These are phyloP conservation scores for Arachnomyces sp. DNA, from an alignment of 2,329 filamentous ascomycete genomes.

Conservation along the genomic window DNA sequence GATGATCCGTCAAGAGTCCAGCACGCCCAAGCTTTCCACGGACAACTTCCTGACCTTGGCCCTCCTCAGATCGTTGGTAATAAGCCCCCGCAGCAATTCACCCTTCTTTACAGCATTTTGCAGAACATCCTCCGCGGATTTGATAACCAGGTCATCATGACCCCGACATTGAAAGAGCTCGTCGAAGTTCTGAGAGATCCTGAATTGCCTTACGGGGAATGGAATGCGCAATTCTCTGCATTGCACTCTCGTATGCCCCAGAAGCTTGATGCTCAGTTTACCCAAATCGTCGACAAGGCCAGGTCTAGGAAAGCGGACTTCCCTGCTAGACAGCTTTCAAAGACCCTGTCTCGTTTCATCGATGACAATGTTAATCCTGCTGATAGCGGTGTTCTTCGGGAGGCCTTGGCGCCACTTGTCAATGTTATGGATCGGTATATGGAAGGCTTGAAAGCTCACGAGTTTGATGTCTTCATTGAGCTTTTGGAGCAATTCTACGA, in stretches of 20 bases:
- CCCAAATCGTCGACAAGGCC: constrained; percentile 77
- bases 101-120: constrained; percentile 67
- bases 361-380: constrained; percentile 70
- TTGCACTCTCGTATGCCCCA: constrained; percentile 96
- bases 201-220: constrained; percentile 92
- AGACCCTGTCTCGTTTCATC: constrained; percentile 79
- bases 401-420: constrained; percentile 66
- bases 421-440: constrained; percentile 71
- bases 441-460: constrained; percentile 84
- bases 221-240: constrained; percentile 90
- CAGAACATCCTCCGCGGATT: constrained; percentile 85
- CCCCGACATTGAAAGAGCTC: constrained; percentile 72
- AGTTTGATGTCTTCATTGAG: constrained; percentile 71
- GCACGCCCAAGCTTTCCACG: constrained; percentile 88
- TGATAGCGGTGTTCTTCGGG: constrained; percentile 67
- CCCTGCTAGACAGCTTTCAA: constrained; percentile 77
- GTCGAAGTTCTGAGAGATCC: constrained; percentile 84
- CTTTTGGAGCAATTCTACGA: constrained; percentile 76
- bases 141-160: constrained; percentile 97
- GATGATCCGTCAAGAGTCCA: constrained; percentile 96
- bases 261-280: constrained; percentile 76
- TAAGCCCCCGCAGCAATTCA: constrained; percentile 86
- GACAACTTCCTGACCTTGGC: constrained; percentile 79
- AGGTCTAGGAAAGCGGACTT: constrained; percentile 76
- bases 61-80: constrained; percentile 78